Conservation (phyloP, 2,329 filamentous ascomycete species). For the Plenodomus tracheiphilus region DNA sequence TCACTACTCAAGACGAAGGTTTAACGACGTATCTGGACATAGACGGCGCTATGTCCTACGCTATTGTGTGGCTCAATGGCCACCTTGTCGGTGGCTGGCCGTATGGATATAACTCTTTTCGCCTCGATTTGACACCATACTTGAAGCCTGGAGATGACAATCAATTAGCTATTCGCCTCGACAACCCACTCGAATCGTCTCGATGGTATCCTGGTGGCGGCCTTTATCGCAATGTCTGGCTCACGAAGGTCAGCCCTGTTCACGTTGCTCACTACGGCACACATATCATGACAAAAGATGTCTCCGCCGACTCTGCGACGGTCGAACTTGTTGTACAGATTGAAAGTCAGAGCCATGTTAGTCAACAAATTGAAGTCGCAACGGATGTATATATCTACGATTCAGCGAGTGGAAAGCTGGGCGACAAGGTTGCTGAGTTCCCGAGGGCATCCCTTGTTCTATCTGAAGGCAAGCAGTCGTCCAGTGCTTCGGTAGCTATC, state of each 20-base stretch:
- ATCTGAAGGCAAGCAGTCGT: conserved; percentile 31
- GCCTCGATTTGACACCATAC: conserved; percentile 54
- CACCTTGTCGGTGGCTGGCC: conserved; percentile 56
- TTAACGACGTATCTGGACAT: conserved; percentile 52
- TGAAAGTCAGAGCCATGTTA: conserved; percentile 8
- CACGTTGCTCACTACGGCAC: conserved; percentile 57
- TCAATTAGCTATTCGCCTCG: conserved; percentile 53
- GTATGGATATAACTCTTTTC: conserved; percentile 54
- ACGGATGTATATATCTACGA: conserved; percentile 50
- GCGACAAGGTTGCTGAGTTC: conserved; percentile 11
- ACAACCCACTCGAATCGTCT: conserved; percentile 52
- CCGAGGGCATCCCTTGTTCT: not conserved
- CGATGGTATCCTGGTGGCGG: conserved; percentile 59
- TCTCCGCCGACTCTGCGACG: conserved; percentile 51
- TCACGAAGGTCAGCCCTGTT: conserved; percentile 50
- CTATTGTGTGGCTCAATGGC: conserved; percentile 55
- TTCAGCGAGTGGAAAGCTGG: conserved; percentile 24
- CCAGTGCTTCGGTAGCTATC: conserved; percentile 44
- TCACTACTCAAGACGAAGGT: conserved; percentile 30
- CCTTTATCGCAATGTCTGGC: conserved; percentile 59
- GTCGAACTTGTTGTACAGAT: conserved; percentile 52
- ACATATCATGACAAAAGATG: conserved; percentile 49
- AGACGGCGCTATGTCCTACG: conserved; percentile 56
- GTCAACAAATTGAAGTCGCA: conserved; percentile 42
- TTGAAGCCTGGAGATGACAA: conserved; percentile 36